These are phyloP conservation scores for Pseudonitzschia delicatissima DNA, from an alignment of 108 stramenopile species.

Conservation along the genomic window DNA sequence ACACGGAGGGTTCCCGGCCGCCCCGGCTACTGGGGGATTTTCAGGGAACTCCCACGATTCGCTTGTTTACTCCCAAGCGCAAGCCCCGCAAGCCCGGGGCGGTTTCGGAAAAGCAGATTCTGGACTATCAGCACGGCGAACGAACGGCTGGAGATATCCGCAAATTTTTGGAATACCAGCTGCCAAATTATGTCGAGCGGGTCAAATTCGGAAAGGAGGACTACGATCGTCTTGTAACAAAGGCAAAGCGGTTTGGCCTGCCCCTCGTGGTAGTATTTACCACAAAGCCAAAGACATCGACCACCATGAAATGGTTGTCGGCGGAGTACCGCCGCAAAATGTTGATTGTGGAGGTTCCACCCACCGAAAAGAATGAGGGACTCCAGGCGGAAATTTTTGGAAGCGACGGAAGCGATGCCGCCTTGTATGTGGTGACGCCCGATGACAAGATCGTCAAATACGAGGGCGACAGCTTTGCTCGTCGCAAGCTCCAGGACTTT, in stretches of 20 bases:
- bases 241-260: constrained; percentile 48
- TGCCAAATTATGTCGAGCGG: constrained; percentile 53
- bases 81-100: constrained; percentile 36
- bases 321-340: constrained; percentile 62
- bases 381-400: background rate
- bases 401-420: constrained; percentile 31
- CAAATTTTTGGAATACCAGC: constrained; percentile 48
- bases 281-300: constrained; percentile 40
- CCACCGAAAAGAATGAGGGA: constrained; percentile 48
- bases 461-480: constrained; percentile 45
- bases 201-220: constrained; percentile 39
- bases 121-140: constrained; percentile 59
- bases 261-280: constrained; percentile 59
- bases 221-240: constrained; percentile 38
- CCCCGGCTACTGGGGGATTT: constrained; percentile 57
- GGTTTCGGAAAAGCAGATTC: constrained; percentile 52
- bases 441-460: background rate
- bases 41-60: constrained; percentile 61
- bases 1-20: constrained; percentile 53
- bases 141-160: constrained; percentile 57
- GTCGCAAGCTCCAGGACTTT: constrained; percentile 49
- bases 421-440: constrained; percentile 38
- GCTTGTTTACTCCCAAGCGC: constrained; percentile 53
- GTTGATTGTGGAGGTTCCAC: constrained; percentile 47
- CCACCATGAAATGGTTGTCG: constrained; percentile 50